These are phyloP conservation scores for Teunomyces pallodes DNA, from an alignment of 805 yeast species.

Conservation along the genomic window DNA sequence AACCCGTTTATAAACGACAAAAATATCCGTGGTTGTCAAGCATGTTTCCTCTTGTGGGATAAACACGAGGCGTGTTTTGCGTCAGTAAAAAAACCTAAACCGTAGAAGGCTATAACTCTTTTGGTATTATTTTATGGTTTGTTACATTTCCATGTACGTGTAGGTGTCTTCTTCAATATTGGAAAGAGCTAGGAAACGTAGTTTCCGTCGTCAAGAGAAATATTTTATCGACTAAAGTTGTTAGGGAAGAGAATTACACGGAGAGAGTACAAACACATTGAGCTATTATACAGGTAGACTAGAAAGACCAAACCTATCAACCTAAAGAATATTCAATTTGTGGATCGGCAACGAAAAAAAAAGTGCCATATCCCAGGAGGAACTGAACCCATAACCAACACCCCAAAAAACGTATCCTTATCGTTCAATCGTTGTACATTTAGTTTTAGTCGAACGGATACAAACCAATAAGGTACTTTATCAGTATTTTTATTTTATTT, in stretches of 20 bases:
- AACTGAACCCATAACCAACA: no score
- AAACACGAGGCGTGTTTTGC: background rate
- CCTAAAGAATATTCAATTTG: background rate
- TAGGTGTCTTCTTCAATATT: no score
- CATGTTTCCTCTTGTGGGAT: background rate
- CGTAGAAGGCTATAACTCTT: background rate
- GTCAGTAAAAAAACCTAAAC: background rate
- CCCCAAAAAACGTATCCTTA: no score
- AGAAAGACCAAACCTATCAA: background rate
- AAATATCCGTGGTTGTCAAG: background rate
- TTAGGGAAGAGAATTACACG: background rate
- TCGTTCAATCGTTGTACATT: no score
- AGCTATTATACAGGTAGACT: background rate
- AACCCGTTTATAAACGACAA: background rate
- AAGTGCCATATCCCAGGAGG: background rate
- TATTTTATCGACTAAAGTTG: background rate
- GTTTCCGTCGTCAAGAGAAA: background rate
- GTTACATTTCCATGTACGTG: no score
- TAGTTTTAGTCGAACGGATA: no score
- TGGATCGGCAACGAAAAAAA: background rate
- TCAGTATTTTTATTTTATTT: no score
- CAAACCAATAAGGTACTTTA: no score
- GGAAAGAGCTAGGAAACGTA: background rate
- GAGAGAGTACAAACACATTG: background rate
- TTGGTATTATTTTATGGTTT: background rate